Base-by-base conservation (phyloP, 148 eudicot species). In the Vaccinium macrocarpon region DNA sequence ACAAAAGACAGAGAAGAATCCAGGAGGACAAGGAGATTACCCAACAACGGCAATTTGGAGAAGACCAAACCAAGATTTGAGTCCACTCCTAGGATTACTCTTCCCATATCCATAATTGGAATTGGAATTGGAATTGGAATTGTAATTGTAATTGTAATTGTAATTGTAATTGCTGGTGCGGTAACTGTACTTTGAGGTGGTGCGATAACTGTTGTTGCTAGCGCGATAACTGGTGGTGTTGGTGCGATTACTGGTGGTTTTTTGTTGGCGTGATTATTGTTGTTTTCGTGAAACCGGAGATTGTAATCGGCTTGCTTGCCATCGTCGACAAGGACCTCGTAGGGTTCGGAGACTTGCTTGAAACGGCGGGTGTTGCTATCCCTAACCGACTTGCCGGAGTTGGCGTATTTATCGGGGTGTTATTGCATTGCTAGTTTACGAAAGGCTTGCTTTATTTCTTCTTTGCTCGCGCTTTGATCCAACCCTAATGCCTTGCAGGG, bases 381-480 rank as follows among this genome's bases (percentile, higher is more conserved):
- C 80, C 82, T 82, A 7, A 91, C 83, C 46, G 87, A 83, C 78
- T 92, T 82, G 50, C 95, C 82, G 1, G 98, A 91, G 18, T 87
- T 90, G 0, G 91, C 82, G 84, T 96, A 98, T 76, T 92, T 94
- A 82, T 96, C 99, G 0, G 99, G 99, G 88, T 96, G 99, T 71
- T 91, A 96, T 86, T 94, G 84, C 50, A 93, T 70, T 18, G 98
- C 98, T 53, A 93, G 76, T 87, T 88, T 91, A 0, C 98, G 90
- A 76, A 92, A 96, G 0, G 99, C 94, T 64, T 85, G 88, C 84
- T 96, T 96, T 72, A 94, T 93, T 84, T 96, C 93, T 2, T 87
- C 87, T 76, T 93, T 93, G 27, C 89, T 32, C 35, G 35, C 35
- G 35, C 35, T 32, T 32, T 1, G 35, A 32, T 32, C 35, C 35